Conservation (phyloP, 2,329 filamentous ascomycete genomes). For the Neocucurbitaria cava region DNA sequence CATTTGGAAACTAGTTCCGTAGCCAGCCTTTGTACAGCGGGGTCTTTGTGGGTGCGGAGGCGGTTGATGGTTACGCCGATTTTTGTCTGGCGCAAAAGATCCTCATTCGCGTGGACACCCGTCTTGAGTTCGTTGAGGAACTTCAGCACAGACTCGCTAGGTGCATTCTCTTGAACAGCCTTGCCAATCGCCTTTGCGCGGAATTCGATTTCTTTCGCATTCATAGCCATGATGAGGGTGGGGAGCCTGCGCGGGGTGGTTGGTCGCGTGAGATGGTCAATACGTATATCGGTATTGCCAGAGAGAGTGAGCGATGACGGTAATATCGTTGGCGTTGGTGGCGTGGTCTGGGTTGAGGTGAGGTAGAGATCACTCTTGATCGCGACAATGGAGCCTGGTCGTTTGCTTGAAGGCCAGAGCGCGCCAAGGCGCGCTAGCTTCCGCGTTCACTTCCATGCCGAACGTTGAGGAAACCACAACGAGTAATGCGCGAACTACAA, state of each 20-base stretch:
- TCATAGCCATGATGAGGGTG: constrained; percentile 61
- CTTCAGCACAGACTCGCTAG: constrained; percentile 72
- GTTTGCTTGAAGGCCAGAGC: constrained; percentile 25
- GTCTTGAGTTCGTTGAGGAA: constrained; percentile 81
- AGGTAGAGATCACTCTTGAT: constrained; percentile 6
- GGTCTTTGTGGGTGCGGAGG: constrained; percentile 79
- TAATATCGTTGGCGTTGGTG: background rate
- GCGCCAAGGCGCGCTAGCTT: constrained; percentile 22
- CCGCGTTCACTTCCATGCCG: constrained; percentile 16
- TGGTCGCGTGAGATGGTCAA: constrained; percentile 9
- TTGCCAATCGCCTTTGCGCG: constrained; percentile 82
- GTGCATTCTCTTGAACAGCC: constrained; percentile 76
- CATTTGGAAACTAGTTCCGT: constrained; percentile 86
- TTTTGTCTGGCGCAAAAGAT: constrained; percentile 87
- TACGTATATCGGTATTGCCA: background rate
- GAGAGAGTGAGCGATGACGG: constrained; percentile 2
- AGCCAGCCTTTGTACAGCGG: constrained; percentile 74
- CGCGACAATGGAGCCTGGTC: constrained; percentile 14
- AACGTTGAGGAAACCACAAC: constrained; percentile 12
- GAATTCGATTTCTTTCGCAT: constrained; percentile 80
- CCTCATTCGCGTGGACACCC: constrained; percentile 83
- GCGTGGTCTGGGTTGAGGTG: constrained; percentile 1
- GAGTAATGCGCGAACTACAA: background rate
- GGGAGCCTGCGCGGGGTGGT: constrained; percentile 11
- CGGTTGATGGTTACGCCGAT: constrained; percentile 91